Conservation (phyloP, 805 yeast genomes). For the Wickerhamiella cacticola region DNA sequence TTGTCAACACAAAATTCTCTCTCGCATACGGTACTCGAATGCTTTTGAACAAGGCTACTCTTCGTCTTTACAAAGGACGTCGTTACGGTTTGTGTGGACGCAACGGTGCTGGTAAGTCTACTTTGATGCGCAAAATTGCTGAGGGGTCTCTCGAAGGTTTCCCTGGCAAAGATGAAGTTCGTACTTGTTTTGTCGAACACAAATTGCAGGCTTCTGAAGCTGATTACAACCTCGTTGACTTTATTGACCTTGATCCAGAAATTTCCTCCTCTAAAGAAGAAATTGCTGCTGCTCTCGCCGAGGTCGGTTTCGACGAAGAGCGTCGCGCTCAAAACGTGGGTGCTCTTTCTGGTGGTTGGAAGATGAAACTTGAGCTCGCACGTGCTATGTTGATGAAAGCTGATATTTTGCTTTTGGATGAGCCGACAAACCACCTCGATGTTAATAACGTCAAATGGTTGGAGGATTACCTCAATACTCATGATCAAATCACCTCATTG, state of each 20-base stretch:
- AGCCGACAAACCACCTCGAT: conserved; percentile 98
- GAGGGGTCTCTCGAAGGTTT: conserved; percentile 96
- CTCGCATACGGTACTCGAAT: conserved; percentile 95
- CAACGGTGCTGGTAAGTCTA: conserved; percentile 98
- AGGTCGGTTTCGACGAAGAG: conserved; percentile 86
- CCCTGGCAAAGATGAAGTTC: conserved; percentile 75
- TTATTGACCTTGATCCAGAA: conserved; percentile 84
- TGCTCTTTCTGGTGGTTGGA: conserved; percentile 97
- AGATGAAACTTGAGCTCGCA: conserved; percentile 96
- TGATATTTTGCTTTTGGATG: conserved; percentile 85
- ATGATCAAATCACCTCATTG: conserved; percentile 80
- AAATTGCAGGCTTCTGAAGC: conserved; percentile 91
- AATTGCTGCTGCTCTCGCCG: conserved; percentile 60
- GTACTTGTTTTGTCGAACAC: conserved; percentile 96
- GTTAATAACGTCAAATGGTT: conserved; percentile 89
- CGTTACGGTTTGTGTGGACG: conserved; percentile 97
- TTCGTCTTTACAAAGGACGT: conserved; percentile 84
- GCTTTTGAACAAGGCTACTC: conserved; percentile 84
- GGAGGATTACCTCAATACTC: conserved; percentile 69
- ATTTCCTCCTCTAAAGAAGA: conserved; percentile 55
- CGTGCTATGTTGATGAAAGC: conserved; percentile 98
- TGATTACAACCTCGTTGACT: conserved; percentile 73
- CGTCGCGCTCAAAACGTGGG: conserved; percentile 87
- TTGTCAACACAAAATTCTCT: conserved; percentile 90
- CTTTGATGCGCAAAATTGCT: conserved; percentile 92